Conservation (phyloP, 805 yeast species). For the Tetrapisispora taiwanensis region DNA sequence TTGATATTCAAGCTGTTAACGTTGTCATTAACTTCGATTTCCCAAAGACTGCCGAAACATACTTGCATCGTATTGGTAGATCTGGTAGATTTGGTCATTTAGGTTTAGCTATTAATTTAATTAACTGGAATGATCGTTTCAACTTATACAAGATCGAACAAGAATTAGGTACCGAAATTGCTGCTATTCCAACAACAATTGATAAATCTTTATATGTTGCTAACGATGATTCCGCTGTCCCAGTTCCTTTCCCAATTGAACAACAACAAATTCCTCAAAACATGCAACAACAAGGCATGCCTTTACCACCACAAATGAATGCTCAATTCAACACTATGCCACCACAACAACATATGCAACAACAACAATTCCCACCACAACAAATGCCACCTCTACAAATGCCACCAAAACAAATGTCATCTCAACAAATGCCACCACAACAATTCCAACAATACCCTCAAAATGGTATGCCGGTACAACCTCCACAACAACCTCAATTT, state of each 20-base stretch:
- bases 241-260: constrained; percentile 80
- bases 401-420: neutral
- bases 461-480: constrained; percentile 2
- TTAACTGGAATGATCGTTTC: constrained; percentile 94
- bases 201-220: constrained; percentile 86
- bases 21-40: constrained; percentile 96
- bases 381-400: neutral
- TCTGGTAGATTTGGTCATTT: constrained; percentile 98
- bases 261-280: constrained; percentile 10
- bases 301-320: constrained; percentile 2
- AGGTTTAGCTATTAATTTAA: constrained; percentile 93
- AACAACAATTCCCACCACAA: constrained; percentile 1
- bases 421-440: neutral
- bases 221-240: constrained; percentile 60
- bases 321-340: constrained; percentile 1
- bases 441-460: constrained; percentile 3
- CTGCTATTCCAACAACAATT: constrained; percentile 90
- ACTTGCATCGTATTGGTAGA: constrained; percentile 96
- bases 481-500: constrained; percentile 4
- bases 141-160: constrained; percentile 91
- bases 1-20: constrained; percentile 97
- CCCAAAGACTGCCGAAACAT: constrained; percentile 97
- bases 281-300: constrained; percentile 1
- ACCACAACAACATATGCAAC: constrained; percentile 2
- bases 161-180: constrained; percentile 93